Evolutionary conservation across 2,329 filamentous ascomycete species (phyloP), one percentile per base, ranked within the genome.

Genomic region (Macrophomina tecta): DNA sequence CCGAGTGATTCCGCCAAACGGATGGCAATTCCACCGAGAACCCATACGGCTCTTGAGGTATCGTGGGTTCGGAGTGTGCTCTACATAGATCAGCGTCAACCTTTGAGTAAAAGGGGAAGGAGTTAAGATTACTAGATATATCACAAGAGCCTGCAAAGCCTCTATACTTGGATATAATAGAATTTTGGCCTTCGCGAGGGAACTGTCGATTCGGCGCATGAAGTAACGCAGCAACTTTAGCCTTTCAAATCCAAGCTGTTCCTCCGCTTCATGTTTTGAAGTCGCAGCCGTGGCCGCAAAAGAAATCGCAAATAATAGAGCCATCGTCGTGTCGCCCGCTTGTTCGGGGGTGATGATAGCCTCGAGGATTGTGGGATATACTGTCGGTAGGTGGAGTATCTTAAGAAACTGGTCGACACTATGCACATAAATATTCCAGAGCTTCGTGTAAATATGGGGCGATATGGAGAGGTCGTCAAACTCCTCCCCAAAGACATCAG

Each of bases 51-150:
- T 8, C 58, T 18, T 49, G 40, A 42, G 5, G 48, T 63, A 18
- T 63, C 60, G n/a, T 63, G 60, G 30, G 60, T 63, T 16, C 60
- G 60, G 3, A 63, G 23, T 12, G 60, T 32, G 5, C 30, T 52
- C 60, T 63, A 16, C 18, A n/a, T 18, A 4, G 3, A 40, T 63
- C 23, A 63, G 60, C 55, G 9, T 48, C 12, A 2, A 7, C 7
- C 4, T 61, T 30, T 9, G 11, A 3, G 3, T 8, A 28, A 8
- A 34, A 12, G 14, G 6, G 3, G n/a, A 5, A 5, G 8, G 12
- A 38, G 36, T 38, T 38, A 12, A 8, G 6, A 8, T n/a, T 63
- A 63, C 60, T 46, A 63, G 16, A 14, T 63, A 63, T 7, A 63
- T 63, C 12, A 51, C 60, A 42, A 63, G 45, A 4, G 60, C 32